Base-by-base conservation (phyloP, 768 basidiomycete genomes). In the Pleurotus tuber-regium region DNA sequence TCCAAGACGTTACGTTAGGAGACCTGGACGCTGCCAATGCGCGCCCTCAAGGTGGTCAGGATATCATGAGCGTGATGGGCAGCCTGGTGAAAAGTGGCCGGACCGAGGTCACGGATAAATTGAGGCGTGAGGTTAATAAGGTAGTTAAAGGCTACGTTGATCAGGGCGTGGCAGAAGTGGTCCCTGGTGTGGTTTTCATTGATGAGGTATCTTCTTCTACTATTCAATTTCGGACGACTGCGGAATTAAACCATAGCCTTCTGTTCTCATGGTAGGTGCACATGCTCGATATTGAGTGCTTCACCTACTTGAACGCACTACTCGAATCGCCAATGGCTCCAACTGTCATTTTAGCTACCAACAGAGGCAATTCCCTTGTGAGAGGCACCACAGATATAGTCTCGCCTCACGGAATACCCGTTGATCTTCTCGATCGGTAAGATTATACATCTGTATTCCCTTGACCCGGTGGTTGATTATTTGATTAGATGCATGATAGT, bases 211-310 rank as follows among this genome's bases (percentile, higher is more conserved):
- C 44, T 19, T 41, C 23, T 33, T 51, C 43, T 42, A 18, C 26
- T 38, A 19, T 55, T 23, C 42, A 33, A 26, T 30, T 26, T 19
- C 33, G 16, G 36, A 41, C 46, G 30, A 50, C 31, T 62, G 47
- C 58, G 33, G 28, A 11, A 50, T 46, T 44, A 29, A 38, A 11
- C 16, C 43, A 26, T 36, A 41, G 30, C 21, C 30, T 38, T 54
- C 28, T 28, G 25, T 14, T n/a, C 28, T 29, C 43, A 42, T 41
- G 36, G 33, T 61, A 97, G 94, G 96, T 98, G 19, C 97, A 99
- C 72, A 98, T 98, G 96, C 84, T 99, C 54, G 97, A 99, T 67
- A 95, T 98, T 61, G 97, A 99, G 67, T 98, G 95, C 68, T 99
- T 98, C 75, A 98, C 97, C 4, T 99, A 96, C 71, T 81, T 99